phyloP scores from a whole-genome alignment of 805 yeast genomes.

The Clavispora vitiphila region DNA sequence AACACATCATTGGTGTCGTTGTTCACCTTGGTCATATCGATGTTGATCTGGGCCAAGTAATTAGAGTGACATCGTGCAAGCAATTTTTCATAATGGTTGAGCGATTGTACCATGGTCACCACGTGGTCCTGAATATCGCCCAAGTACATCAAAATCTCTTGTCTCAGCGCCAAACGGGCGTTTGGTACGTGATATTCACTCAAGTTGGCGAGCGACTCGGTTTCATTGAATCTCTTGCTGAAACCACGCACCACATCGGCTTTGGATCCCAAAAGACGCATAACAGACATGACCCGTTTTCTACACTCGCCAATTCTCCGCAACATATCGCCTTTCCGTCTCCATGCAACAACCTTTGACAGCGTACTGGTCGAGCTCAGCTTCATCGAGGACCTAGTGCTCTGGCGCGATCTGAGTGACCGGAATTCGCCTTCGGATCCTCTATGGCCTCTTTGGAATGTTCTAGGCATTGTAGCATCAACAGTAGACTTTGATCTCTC shows the following conservation, averaged over 20 bases:
- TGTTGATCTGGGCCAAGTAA: constrained; percentile 92
- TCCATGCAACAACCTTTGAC: constrained; percentile 61
- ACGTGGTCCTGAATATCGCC: constrained; percentile 98
- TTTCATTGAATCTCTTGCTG: constrained; percentile 84
- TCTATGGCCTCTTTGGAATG: constrained; percentile 7
- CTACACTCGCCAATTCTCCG: constrained; percentile 93
- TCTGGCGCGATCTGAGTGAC: constrained; percentile 7
- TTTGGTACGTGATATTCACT: constrained; percentile 5
- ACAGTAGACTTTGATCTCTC: constrained; percentile 36
- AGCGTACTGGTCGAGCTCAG: constrained; percentile 38
- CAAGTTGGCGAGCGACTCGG: constrained; percentile 5
- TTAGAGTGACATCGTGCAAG: constrained; percentile 94
- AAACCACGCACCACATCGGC: constrained; percentile 98
- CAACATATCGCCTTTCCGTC: constrained; percentile 89
- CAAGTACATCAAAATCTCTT: constrained; percentile 86
- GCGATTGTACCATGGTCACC: constrained; percentile 92
- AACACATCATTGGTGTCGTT: constrained; percentile 95
- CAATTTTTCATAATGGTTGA: constrained; percentile 91
- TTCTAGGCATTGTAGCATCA: constrained; percentile 16
- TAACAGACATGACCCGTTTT: constrained; percentile 85
- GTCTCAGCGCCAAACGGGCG: constrained; percentile 44
- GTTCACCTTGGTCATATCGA: constrained; percentile 95
- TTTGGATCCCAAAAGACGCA: constrained; percentile 80
- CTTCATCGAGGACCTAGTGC: constrained; percentile 3
- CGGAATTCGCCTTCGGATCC: constrained; percentile 11